Base-by-base conservation (phyloP, 768 basidiomycete genomes). In the Pulveroboletus ravenelii region DNA sequence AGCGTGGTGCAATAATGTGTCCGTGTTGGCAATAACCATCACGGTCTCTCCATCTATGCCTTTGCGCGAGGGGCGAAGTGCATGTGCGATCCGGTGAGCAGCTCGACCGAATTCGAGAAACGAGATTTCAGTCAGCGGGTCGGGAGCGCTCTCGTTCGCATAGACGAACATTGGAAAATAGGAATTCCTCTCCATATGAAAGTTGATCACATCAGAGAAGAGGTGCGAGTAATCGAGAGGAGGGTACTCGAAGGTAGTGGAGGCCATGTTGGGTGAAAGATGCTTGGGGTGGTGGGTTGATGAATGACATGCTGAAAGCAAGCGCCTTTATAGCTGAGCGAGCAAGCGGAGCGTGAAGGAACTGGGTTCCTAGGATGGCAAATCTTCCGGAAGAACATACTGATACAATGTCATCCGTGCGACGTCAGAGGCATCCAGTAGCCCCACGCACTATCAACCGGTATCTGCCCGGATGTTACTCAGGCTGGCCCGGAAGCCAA, bases 31-130 rank as follows among this genome's bases (percentile, higher is more conserved):
- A 0, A 66, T 54, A 12, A 66, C 7, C 43, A 59, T 56, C 1
- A 66, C 57, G 5, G 64, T 46, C 4, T 66, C 52, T 7, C 45
- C 53, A 3, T 56, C 66, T 8, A 35, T 12, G 23, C 57, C 62
- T 41, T 45, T 27, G 9, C 70, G 67, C 6, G 53, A 58, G 12
- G 74, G 74, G 6, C 72, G 66, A 37, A 78, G 51, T n/a, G 53
- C 51, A 51, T 76, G 74, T 0, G 78, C 76, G 7, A 71, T 64
- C 25, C 68, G 58, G 37, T 68, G 68, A 45, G 57, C 43, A 4
- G 66, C 65, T 20, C 59, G 56, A 41, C 60, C 58, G 38, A 68
- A 68, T 44, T 68, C 68, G 34, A 59, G 53, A 27, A 58, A 53
- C 5, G 59, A 56, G n/a, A 69, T 57, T 34, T 61, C 56, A 15